Conservation (phyloP, 805 yeast genomes). For the Hyphopichia homilentoma region DNA sequence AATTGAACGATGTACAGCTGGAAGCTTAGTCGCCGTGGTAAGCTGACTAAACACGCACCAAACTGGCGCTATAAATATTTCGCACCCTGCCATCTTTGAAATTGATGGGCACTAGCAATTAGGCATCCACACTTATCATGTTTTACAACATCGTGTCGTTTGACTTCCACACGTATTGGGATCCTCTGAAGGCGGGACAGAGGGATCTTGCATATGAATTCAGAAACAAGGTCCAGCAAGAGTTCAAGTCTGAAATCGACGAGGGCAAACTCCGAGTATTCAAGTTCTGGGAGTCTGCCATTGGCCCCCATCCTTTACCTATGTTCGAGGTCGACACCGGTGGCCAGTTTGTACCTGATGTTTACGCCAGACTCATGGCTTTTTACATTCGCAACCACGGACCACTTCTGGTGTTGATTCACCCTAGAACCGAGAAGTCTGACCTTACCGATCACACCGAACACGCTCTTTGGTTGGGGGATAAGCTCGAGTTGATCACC, state of each 20-base stretch:
- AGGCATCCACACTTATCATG: too few relatives aligned
- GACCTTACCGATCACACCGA: constrained; percentile 48
- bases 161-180: constrained; percentile 57
- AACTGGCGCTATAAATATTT: too few relatives aligned
- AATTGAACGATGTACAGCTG: constrained; percentile 12
- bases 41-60: too few relatives aligned
- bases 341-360: constrained; percentile 34
- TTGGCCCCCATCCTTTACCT: constrained; percentile 58
- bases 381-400: constrained; percentile 55
- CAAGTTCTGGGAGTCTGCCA: constrained; percentile 43
- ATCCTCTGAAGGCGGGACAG: constrained; percentile 29
- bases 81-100: too few relatives aligned
- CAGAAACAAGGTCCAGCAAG: constrained; percentile 35
- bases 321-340: constrained; percentile 53
- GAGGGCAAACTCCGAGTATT: constrained; percentile 40
- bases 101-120: too few relatives aligned
- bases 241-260: constrained; percentile 41
- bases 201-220: constrained; percentile 31
- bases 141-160: constrained; percentile 29
- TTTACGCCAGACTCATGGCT: constrained; percentile 43
- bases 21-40: too few relatives aligned
- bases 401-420: constrained; percentile 48
- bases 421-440: constrained; percentile 44
- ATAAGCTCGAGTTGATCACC: constrained; percentile 28
- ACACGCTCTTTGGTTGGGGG: constrained; percentile 58